phyloP scores from a whole-genome alignment of 768 basidiomycete species.

The Termitomyces sp. region DNA sequence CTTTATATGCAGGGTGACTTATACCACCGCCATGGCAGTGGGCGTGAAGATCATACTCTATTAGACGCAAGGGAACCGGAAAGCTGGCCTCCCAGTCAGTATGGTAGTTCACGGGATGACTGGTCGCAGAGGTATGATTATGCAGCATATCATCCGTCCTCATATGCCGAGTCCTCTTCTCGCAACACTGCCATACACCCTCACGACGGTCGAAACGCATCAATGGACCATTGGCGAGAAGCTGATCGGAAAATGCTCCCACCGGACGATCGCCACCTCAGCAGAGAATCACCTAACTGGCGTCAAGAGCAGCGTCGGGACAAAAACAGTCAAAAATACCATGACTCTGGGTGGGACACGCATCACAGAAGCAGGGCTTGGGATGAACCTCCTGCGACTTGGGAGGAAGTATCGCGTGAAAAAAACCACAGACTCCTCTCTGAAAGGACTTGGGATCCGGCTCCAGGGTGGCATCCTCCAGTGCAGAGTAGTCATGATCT shows the following conservation, averaged over 20 bases:
- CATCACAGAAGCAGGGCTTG: constrained; percentile 43
- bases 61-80: constrained; percentile 39
- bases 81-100: constrained; percentile 42
- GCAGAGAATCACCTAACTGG: constrained; percentile 31
- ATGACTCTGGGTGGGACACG: constrained; percentile 51
- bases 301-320: constrained; percentile 35
- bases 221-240: constrained; percentile 41
- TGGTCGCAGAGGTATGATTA: constrained; percentile 48
- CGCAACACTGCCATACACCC: constrained; percentile 25
- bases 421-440: constrained; percentile 26
- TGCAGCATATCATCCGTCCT: constrained; percentile 31
- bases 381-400: constrained; percentile 25
- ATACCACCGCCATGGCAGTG: constrained; percentile 38
- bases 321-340: constrained; percentile 30
- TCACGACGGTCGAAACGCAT: constrained; percentile 34
- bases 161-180: constrained; percentile 47
- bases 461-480: constrained; percentile 58
- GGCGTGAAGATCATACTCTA: constrained; percentile 45
- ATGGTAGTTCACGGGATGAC: constrained; percentile 37
- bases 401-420: constrained; percentile 22
- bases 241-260: constrained; percentile 25
- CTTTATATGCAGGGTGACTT: constrained; percentile 32
- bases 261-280: constrained; percentile 13
- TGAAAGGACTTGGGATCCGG: constrained; percentile 71
- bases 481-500: constrained; percentile 34